Evolutionary conservation across 805 yeast genomes (phyloP), one percentile per base, ranked within the genome.

Genomic region (Ogataea nakhonphanomensis): DNA sequence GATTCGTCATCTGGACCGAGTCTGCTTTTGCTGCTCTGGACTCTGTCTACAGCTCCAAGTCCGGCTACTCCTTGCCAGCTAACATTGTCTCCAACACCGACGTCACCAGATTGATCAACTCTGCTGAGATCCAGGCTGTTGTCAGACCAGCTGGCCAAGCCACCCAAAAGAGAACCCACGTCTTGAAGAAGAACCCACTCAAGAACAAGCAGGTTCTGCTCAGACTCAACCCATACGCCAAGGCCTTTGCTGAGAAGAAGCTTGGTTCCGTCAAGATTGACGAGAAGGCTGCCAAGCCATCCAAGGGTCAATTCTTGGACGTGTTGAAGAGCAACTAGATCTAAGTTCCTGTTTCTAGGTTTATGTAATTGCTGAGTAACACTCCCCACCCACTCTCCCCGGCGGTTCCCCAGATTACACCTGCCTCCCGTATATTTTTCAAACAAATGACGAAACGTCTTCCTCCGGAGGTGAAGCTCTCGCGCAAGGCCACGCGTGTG

Each of bases 1-100:
- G 99, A 83, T 93, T 93, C 67, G 84, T 93, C 67, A 88, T 93
- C 88, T 93, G 99, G 99, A 90, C 99, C 68, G 96, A 90, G 79
- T 77, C 88, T 70, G 99, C 99, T 70, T 89, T 93, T 73, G 84
- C 90, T 70, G 81, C 90, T 65, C 81, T 93, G 68, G 99, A 93
- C 81, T 77, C 89, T 56, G 86, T 93, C 79, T 93, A 93, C 93
- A 95, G 95, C 71, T 80, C 95, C 57, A 90, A 90, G 81, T 70
- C 89, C 59, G 85, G 85, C 70, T 90, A 84, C 95, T 46, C 88
- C 53, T 80, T 93, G 69, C 99, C 99, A 78, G 49, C 83, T 58
- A 87, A 87, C 95, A 83, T 93, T 75, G 76, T 93, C 68, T 69
- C 96, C 64, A 87, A 87, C 86, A 74, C 97, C 61, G 99, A 93